Evolutionary conservation across 1,284 basidiomycete genomes (phyloP).

Genomic region (Fomitiporia mediterranea): DNA sequence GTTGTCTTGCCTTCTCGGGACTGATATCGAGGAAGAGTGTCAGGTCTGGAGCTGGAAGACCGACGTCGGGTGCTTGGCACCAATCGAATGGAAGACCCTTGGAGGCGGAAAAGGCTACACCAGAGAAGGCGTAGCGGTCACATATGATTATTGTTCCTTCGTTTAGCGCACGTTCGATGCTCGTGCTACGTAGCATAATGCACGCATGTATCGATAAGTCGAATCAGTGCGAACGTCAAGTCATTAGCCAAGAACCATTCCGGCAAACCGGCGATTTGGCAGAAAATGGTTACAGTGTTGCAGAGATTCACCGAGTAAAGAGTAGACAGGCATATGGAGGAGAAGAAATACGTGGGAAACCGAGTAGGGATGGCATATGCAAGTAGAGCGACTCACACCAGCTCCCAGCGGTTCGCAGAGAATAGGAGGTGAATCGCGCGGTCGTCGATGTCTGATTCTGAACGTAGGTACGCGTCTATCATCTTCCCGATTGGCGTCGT

Average conservation of each 20-base stretch:
- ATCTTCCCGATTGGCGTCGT: slow-evolving; percentile 89
- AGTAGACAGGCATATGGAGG: slow-evolving; percentile 1
- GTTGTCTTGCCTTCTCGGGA: slow-evolving; percentile 61
- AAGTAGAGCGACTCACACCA: slow-evolving; percentile 48
- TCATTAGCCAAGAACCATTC: neutral
- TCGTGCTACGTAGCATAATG: slow-evolving; percentile 41
- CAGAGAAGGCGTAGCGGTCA: slow-evolving; percentile 96
- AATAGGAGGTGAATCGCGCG: slow-evolving; percentile 92
- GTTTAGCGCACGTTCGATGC: slow-evolving; percentile 57
- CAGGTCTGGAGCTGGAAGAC: slow-evolving; percentile 86
- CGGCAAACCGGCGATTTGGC: neutral
- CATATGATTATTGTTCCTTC: slow-evolving; percentile 77
- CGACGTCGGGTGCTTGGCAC: slow-evolving; percentile 82
- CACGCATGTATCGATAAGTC: neutral
- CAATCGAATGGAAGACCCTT: slow-evolving; percentile 70
- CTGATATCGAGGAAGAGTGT: slow-evolving; percentile 85
- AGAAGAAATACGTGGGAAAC: slow-evolving; percentile 3
- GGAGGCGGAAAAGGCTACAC: slow-evolving; percentile 89
- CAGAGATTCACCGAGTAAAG: no score
- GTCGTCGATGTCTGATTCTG: slow-evolving; percentile 84
- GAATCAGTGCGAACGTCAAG: neutral
- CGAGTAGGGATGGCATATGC: neutral
- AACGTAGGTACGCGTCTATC: slow-evolving; percentile 90
- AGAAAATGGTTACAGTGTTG: neutral
- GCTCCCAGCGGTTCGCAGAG: slow-evolving; percentile 96